Evolutionary conservation across 371 early-diverging fungal species (phyloP).

Genomic region (Capillidium rhysosporum): DNA sequence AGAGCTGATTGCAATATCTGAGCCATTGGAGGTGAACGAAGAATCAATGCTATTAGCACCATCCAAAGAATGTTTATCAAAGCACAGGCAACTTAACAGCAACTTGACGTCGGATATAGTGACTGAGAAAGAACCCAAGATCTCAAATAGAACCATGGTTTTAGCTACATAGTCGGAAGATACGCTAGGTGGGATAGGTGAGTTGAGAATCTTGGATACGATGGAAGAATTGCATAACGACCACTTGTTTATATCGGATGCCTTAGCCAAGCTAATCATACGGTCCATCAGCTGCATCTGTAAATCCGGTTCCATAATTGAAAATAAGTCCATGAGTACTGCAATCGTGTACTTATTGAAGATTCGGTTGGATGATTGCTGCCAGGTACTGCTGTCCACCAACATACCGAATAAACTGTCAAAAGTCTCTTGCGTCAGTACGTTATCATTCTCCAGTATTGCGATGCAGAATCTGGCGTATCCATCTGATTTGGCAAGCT

Average conservation of each 20-base stretch:
- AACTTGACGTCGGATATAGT: conserved; percentile 9
- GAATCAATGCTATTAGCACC: neutral
- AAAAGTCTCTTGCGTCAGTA: neutral
- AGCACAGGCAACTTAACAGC: conserved; percentile 10
- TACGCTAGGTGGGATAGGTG: neutral
- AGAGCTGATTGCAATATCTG: neutral
- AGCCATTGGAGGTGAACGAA: neutral
- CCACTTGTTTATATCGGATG: conserved; percentile 12
- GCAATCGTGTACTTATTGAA: conserved; percentile 5
- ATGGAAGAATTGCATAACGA: conserved; percentile 7
- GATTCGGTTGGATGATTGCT: neutral
- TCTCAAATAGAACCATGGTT: conserved; percentile 9
- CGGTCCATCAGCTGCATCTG: conserved; percentile 9
- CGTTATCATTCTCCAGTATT: neutral
- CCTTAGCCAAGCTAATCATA: conserved; percentile 7
- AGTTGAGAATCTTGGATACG: conserved; percentile 6
- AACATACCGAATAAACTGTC: conserved; percentile 6
- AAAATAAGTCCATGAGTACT: conserved; percentile 7
- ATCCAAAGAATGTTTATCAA: neutral
- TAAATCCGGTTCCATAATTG: conserved; percentile 5
- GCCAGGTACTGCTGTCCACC: neutral
- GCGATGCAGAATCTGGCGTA: neutral
- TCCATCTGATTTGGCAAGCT: neutral
- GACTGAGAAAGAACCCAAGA: conserved; percentile 10
- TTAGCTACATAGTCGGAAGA: conserved; percentile 3